Evolutionary conservation across 228 moss, liverwort and hornwort species (phyloP), one percentile per base, ranked within the genome.

Genomic region (Sphagnum fallax): DNA sequence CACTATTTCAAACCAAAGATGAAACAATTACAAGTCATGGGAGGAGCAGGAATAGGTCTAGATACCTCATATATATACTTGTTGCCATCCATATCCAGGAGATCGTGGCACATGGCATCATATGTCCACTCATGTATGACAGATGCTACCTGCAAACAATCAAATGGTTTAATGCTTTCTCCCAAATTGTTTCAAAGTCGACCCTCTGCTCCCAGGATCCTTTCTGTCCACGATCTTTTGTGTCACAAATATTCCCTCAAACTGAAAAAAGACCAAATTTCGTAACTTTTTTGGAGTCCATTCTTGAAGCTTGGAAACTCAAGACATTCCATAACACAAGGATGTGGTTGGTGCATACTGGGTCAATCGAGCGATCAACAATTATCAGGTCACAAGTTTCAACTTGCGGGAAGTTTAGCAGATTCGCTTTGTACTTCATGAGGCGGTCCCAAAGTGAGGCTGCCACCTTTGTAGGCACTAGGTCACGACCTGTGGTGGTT

Each of bases 41-140:
- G 32, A 32, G 32, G 32, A 32, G 32, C 32, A 32, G 32, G 32
- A 32, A 3, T 32, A 32, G 32, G 32, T 32, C 32, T 32, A 32
- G 32, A 32, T 85, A 95, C 95, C 92, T 92, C 92, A 61, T 92
- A 91, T 66, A 76, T 78, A 66, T 79, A 95, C 66, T 92, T 95
- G 77, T 89, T 91, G 77, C 92, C 95, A 62, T 92, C 92, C 74
- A 95, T 69, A 50, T 82, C 66, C 67, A 95, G 77, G 50, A 95
- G 90, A 75, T 95, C 95, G 70, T 95, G 95, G 69, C 89, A 87
- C 89, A 95, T 81, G 32, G 95, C 84, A 82, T 92, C 87, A 71
- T 95, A 95, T 52, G 95, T 89, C 95, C 95, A 95, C 70, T 95
- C 95, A 75, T 95, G 95, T 55, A 95, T 95, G 50, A 95, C 81